Base-by-base conservation (phyloP, 352 stramenopile species). In the Elongisporangium prolatum region DNA sequence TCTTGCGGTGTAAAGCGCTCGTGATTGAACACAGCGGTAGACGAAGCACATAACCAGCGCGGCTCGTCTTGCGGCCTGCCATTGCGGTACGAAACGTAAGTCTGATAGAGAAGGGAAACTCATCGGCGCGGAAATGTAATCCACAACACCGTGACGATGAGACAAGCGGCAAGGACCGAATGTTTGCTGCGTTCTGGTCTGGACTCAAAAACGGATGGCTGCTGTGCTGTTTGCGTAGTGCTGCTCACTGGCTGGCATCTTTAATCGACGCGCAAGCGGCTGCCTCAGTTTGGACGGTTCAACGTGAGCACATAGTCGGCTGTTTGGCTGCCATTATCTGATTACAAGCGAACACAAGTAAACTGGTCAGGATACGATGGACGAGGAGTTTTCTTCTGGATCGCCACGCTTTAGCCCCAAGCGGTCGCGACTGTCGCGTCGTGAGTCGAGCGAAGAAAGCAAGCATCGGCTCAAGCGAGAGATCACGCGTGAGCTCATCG, bases 401-500 rank as follows among this genome's bases (percentile, higher is more conserved):
- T 58, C 75, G 22, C 63, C 68, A 18, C 60, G 59, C 48, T 40
- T 17, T 10, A 69, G 59, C 21, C 54, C 59, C 13, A 80, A 81
- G 56, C 59, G 54, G 18, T 59, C 56, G 57, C 73, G 80, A 21
- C 52, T 86, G 51, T 72, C 77, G 44, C 76, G 75, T 44, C 83
- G 84, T 58, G 64, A 80, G n/a, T 86, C 78, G 52, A 69, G 34
- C 17, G 60, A 80, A 28, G 65, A 71, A 18, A 53, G 71, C 50
- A 74, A 73, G 54, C 57, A 73, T 48, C 76, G 77, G 3, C 63
- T 78, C 44, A 84, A 82, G 54, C 77, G 64, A 60, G 79, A 89
- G 52, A 74, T 85, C 48, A 84, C 64, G 40, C 75, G 78, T 48
- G 84, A 94, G 52, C 77, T 94, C 51, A 91, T 94, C 50, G 85